Percentiles rank a stretch among this genome's conserved stretches.
Conservation (phyloP, 805 yeast genomes). For the Ogataea pignaliae region DNA sequence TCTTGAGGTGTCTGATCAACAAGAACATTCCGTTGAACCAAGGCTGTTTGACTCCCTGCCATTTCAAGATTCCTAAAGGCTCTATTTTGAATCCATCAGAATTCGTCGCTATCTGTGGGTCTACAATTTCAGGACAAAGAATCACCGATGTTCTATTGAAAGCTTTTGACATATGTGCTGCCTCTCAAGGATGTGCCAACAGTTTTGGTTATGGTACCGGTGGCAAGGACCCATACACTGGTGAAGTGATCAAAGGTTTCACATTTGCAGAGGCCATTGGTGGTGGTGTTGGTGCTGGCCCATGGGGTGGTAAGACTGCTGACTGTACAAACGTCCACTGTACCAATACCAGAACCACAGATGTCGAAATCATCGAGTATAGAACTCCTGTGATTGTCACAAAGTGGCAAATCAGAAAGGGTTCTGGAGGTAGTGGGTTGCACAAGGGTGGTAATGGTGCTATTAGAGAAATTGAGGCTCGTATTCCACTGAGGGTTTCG, state of each 20-base stretch:
- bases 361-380: conserved; percentile 48
- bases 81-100: conserved; percentile 37
- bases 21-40: conserved; percentile 52
- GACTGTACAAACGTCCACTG: conserved; percentile 49
- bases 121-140: conserved; percentile 54
- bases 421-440: conserved; percentile 46
- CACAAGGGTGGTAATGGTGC: conserved; percentile 48
- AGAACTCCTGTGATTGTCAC: conserved; percentile 47
- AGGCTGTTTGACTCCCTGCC: conserved; percentile 46
- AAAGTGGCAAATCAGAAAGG: conserved; percentile 39
- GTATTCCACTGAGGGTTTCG: conserved; percentile 30
- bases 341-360: conserved; percentile 52
- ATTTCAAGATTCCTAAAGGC: conserved; percentile 31
- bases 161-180: conserved; percentile 53
- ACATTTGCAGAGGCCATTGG: conserved; percentile 53
- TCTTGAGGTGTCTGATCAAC: conserved; percentile 44
- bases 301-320: conserved; percentile 38
- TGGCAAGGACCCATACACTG: conserved; percentile 33
- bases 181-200: conserved; percentile 56
- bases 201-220: conserved; percentile 54
- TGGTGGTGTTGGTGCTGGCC: conserved; percentile 52
- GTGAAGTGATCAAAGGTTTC: conserved; percentile 41
- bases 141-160: conserved; percentile 49
- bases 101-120: conserved; percentile 49
- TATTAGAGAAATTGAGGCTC: conserved; percentile 40